A percentile compares a stretch with the other conserved stretches of the same genome.
Evolutionary conservation across 768 basidiomycete species (phyloP).

Genomic region (Leccinellum albellum): DNA sequence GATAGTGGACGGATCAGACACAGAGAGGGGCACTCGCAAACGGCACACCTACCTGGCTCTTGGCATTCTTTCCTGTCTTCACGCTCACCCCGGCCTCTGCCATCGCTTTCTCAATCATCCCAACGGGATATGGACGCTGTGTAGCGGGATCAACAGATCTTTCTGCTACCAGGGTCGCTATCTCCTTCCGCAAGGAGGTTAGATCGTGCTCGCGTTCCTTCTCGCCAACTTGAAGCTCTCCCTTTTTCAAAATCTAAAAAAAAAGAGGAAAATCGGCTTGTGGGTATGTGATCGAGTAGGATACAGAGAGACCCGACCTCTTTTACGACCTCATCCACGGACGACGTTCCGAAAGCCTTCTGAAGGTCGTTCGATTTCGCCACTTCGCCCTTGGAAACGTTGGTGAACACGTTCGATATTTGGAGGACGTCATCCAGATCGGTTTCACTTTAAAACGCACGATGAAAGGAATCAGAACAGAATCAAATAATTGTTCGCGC

Average conservation of each 20-base stretch:
- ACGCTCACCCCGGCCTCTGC: slow-evolving; percentile 90
- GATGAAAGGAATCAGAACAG: neutral
- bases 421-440: slow-evolving; percentile 94
- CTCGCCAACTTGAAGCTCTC: slow-evolving; percentile 94
- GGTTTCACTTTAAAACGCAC: slow-evolving; percentile 59
- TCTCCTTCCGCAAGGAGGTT: slow-evolving; percentile 76
- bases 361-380: slow-evolving; percentile 86
- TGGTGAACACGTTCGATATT: slow-evolving; percentile 92
- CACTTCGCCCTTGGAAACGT: slow-evolving; percentile 94
- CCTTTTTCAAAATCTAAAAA: slow-evolving; percentile 86
- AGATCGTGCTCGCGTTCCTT: slow-evolving; percentile 95
- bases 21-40: neutral
- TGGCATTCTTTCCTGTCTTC: slow-evolving; percentile 83
- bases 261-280: neutral
- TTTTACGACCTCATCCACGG: slow-evolving; percentile 68
- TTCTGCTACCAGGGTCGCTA: slow-evolving; percentile 90
- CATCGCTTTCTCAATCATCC: slow-evolving; percentile 99
- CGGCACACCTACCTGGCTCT: slow-evolving; percentile 69
- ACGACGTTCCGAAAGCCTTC: slow-evolving; percentile 83
- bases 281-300: neutral
- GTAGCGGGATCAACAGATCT: slow-evolving; percentile 94
- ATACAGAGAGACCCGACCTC: slow-evolving; percentile 51
- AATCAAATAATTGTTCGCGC: neutral
- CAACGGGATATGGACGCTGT: slow-evolving; percentile 85
- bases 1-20: neutral